phyloP scores from a whole-genome alignment of 1,139 yeast genomes.

The Suhomyces guaymorum region DNA sequence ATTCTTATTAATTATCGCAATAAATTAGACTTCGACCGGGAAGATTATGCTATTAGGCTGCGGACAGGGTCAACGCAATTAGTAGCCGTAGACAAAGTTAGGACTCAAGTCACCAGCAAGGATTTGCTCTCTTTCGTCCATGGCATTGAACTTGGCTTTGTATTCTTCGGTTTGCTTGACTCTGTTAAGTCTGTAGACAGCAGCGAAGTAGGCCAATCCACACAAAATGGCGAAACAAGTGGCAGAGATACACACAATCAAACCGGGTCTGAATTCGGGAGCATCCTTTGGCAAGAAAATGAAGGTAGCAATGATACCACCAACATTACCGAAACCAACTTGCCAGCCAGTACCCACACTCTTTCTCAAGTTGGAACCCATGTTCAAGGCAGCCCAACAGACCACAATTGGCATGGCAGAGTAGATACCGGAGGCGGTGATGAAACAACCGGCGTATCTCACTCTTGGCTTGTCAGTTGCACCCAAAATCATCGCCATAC shows the following conservation, averaged over 20 bases:
- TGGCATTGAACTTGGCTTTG: conserved; percentile 44
- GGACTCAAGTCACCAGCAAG: conserved; percentile 71
- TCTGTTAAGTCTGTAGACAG: conserved; percentile 42
- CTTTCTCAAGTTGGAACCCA: conserved; percentile 70
- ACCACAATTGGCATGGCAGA: conserved; percentile 73
- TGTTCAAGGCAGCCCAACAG: conserved; percentile 70
- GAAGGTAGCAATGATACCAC: conserved; percentile 74
- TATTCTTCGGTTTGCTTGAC: conserved; percentile 40
- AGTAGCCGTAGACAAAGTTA: conserved; percentile 46
- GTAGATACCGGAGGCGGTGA: conserved; percentile 65
- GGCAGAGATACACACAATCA: conserved; percentile 54
- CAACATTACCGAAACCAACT: conserved; percentile 80
- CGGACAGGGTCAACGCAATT: no score
- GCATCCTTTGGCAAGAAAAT: conserved; percentile 58
- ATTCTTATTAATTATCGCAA: no score
- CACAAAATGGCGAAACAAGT: conserved; percentile 51
- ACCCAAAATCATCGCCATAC: conserved; percentile 55
- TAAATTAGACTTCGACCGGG: no score
- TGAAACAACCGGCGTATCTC: conserved; percentile 73
- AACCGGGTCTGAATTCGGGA: conserved; percentile 60
- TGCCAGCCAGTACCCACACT: conserved; percentile 76
- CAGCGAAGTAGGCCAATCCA: conserved; percentile 44
- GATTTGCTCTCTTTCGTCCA: conserved; percentile 49
- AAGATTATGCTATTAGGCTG: no score
- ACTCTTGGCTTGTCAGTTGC: conserved; percentile 35